A percentile compares a stretch with the other conserved stretches of the same genome.
phyloP scores from a whole-genome alignment of 495 filamentous ascomycete species.

The Penicillium coprophilum region DNA sequence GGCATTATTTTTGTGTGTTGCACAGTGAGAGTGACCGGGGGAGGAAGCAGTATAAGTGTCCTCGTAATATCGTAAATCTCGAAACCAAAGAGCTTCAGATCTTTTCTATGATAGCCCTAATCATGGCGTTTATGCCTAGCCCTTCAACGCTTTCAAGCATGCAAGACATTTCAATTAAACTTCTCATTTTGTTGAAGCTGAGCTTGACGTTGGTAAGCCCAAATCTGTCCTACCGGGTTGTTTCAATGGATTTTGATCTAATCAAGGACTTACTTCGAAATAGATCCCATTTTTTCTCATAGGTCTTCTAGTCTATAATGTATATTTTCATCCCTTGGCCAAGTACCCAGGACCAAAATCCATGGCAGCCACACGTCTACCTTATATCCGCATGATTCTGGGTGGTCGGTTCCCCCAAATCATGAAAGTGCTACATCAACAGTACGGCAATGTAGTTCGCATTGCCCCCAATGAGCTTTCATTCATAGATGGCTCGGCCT shows the following conservation, averaged over 20 bases:
- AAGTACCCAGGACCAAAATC: constrained; percentile 48
- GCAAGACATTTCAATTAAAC: not conserved
- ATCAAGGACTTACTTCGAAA: not conserved
- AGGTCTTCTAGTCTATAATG: constrained; percentile 38
- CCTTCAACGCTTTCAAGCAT: not conserved
- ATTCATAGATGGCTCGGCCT: constrained; percentile 48
- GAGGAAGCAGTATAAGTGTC: not conserved
- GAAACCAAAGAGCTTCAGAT: not conserved
- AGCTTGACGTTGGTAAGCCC: not conserved
- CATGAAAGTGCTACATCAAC: constrained; percentile 19
- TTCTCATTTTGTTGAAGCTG: not conserved
- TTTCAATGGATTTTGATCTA: not conserved
- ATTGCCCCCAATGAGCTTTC: constrained; percentile 52
- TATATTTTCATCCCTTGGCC: constrained; percentile 53
- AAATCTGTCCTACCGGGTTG: not conserved
- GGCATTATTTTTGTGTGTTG: constrained; percentile 6
- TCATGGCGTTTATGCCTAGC: not conserved
- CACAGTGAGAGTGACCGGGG: not conserved
- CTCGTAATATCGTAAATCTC: not conserved
- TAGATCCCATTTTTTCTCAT: constrained; percentile 3
- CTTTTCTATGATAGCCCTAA: not conserved
- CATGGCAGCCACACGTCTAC: constrained; percentile 25
- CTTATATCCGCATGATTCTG: constrained; percentile 16
- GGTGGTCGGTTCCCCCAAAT: constrained; percentile 13
- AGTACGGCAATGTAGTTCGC: constrained; percentile 54